These are phyloP conservation scores for Botryotinia globosa DNA, from an alignment of 2,329 filamentous ascomycete genomes.

Conservation along the genomic window DNA sequence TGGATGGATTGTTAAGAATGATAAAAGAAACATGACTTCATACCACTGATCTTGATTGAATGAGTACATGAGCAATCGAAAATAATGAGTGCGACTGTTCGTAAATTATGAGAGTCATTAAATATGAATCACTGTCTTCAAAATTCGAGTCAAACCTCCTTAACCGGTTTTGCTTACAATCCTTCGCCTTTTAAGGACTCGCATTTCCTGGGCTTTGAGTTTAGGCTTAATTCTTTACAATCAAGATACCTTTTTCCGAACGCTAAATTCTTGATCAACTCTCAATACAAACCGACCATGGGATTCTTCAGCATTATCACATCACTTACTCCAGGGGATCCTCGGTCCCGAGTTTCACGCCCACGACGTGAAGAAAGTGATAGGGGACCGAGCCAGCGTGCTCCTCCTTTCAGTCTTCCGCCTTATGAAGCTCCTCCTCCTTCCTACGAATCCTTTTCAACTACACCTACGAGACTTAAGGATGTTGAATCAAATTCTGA, in stretches of 20 bases:
- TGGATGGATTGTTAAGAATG: neutral
- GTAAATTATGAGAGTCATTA: neutral
- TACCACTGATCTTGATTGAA: neutral
- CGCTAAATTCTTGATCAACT: neutral
- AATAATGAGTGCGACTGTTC: neutral
- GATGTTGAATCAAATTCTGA: neutral
- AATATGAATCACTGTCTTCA: neutral
- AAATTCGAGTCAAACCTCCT: neutral
- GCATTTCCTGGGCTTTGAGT: neutral
- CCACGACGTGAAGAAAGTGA: neutral
- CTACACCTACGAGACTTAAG: neutral
- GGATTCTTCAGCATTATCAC: neutral
- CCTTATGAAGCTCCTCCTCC: neutral
- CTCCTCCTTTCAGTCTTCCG: neutral
- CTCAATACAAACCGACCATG: neutral
- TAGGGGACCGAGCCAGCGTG: neutral
- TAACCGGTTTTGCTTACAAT: neutral
- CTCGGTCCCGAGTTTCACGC: neutral
- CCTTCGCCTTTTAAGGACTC: neutral
- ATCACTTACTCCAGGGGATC: neutral
- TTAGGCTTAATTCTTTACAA: neutral
- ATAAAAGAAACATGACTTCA: neutral
- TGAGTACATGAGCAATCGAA: neutral
- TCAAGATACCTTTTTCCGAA: neutral
- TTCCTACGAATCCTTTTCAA: neutral